These are phyloP conservation scores for Sphagnum magellanicum DNA, from an alignment of 228 moss, liverwort and hornwort genomes.

Conservation along the genomic window DNA sequence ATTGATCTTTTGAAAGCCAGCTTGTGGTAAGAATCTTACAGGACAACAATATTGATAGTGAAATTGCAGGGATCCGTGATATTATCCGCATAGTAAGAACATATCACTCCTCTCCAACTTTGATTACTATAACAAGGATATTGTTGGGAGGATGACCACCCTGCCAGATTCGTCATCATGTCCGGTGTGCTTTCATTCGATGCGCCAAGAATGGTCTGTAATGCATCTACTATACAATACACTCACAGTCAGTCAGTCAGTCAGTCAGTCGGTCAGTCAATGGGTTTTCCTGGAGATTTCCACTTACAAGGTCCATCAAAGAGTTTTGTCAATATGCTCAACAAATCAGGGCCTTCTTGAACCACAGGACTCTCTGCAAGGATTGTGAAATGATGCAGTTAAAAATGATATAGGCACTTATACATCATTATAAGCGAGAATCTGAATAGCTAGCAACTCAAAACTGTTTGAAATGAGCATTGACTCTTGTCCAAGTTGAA, in stretches of 20 bases:
- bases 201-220: constrained; percentile 6
- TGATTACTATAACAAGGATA: constrained; percentile 1
- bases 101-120: not conserved
- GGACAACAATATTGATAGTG: not conserved
- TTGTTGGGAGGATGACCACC: not conserved
- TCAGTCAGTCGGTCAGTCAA: too few species aligned
- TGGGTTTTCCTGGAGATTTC: too few species aligned
- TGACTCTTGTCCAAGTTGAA: too few species aligned
- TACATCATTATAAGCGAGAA: too few species aligned
- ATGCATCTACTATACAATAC: constrained; percentile 5
- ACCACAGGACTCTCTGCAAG: too few species aligned
- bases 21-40: not conserved
- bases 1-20: not conserved
- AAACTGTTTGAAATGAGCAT: too few species aligned
- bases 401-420: too few species aligned
- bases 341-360: too few species aligned
- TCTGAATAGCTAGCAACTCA: too few species aligned
- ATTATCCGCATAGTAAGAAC: not conserved
- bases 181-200: constrained; percentile 9
- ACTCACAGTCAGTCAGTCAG: not conserved
- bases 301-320: too few species aligned
- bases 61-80: not conserved
- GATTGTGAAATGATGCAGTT: too few species aligned
- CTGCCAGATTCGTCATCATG: constrained; percentile 15
- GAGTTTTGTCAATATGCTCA: too few species aligned